Conservation (phyloP, 345 rosid species). For the Alliaria petiolata region DNA sequence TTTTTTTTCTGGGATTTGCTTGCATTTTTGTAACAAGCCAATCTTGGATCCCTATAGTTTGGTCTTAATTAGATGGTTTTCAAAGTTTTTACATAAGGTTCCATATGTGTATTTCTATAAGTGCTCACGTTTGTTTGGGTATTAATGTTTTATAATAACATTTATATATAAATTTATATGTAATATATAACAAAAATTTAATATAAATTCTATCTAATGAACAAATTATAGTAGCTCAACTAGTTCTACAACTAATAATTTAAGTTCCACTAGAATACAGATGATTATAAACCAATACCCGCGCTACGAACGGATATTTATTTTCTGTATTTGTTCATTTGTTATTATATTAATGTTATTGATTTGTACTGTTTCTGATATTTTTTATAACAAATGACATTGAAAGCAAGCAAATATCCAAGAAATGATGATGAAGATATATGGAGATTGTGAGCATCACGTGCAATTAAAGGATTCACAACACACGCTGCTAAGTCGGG, state of each 20-base stretch:
- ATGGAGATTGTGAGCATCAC: too few species aligned
- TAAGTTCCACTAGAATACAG: not conserved
- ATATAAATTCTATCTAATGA: too few species aligned
- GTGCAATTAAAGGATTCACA: not conserved
- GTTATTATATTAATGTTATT: not conserved
- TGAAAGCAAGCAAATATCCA: not conserved
- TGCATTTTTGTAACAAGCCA: slow-evolving; percentile 15
- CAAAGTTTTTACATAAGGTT: not conserved
- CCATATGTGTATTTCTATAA: not conserved
- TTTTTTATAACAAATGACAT: not conserved
- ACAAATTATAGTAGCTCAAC: not conserved
- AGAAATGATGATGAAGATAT: too few species aligned
- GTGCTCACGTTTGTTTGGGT: not conserved
- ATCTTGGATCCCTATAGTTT: slow-evolving; percentile 14
- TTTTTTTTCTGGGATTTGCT: not conserved
- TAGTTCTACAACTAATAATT: not conserved
- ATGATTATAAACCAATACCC: not conserved
- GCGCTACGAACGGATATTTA: not conserved
- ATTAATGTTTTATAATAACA: not conserved
- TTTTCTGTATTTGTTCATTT: not conserved
- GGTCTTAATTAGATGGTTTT: slow-evolving; percentile 3
- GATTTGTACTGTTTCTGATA: not conserved
- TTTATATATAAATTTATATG: not conserved
- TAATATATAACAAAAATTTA: not conserved
- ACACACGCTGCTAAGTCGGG: not conserved